phyloP scores from a whole-genome alignment of 257 asterid species.

The Scutellaria galericulata region DNA sequence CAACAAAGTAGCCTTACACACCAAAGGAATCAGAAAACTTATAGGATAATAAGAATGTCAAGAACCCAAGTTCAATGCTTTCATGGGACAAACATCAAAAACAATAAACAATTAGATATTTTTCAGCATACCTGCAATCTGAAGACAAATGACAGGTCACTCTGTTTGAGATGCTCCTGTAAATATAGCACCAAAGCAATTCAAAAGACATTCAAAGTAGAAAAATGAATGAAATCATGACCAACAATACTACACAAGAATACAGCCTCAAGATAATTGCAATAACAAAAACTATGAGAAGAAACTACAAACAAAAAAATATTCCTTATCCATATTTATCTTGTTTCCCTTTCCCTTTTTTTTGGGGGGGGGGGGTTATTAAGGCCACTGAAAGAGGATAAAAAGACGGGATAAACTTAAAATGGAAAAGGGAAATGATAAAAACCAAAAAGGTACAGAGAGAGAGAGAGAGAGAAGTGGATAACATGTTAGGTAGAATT shows the following conservation, averaged over 20 bases:
- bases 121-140: conserved; percentile 83
- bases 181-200: conserved; percentile 40
- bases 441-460: too few relatives aligned
- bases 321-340: background rate
- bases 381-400: background rate
- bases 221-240: conserved; percentile 14
- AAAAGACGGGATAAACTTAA: background rate
- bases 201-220: conserved; percentile 18
- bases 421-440: too few relatives aligned
- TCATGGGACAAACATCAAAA: conserved; percentile 26
- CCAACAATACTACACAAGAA: background rate
- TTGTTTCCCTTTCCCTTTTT: background rate
- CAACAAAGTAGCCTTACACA: conserved; percentile 4
- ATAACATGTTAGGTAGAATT: background rate
- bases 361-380: background rate
- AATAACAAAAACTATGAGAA: background rate
- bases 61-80: conserved; percentile 19
- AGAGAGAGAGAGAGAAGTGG: background rate
- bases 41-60: background rate
- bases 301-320: conserved; percentile 2
- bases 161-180: conserved; percentile 98
- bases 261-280: conserved; percentile 8
- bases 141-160: conserved; percentile 95
- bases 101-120: conserved; percentile 5
- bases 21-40: conserved; percentile 12